Conservation (phyloP, 306 rosid genomes). For the Quercus berberidifolia region DNA sequence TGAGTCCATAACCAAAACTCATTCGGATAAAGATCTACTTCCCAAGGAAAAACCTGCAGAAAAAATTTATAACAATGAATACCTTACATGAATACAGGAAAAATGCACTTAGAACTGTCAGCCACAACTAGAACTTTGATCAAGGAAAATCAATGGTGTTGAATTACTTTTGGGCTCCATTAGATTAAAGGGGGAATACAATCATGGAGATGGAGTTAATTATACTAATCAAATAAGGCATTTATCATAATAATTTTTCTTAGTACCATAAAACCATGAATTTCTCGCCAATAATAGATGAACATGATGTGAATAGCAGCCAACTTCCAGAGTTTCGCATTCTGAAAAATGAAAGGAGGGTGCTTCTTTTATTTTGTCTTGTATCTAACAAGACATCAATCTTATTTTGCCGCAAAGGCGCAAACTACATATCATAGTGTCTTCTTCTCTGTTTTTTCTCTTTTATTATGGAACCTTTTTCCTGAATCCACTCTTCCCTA, state of each 20-base stretch:
- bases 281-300: neutral
- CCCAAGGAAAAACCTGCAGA: neutral
- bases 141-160: neutral
- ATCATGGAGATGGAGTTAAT: neutral
- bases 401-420: neutral
- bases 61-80: neutral
- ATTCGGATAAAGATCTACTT: neutral
- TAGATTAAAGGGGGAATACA: neutral
- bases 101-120: neutral
- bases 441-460: neutral
- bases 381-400: neutral
- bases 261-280: neutral
- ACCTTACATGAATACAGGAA: neutral
- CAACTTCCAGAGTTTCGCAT: neutral
- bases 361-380: neutral
- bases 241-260: neutral
- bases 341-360: neutral
- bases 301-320: neutral
- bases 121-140: slow-evolving; percentile 12
- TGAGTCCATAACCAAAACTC: neutral
- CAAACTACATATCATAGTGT: neutral
- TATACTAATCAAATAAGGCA: neutral
- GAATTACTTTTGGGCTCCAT: neutral
- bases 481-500: neutral
- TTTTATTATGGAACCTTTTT: neutral